Evolutionary conservation across 345 rosid genomes (phyloP).

Genomic region (Salix purpurea): DNA sequence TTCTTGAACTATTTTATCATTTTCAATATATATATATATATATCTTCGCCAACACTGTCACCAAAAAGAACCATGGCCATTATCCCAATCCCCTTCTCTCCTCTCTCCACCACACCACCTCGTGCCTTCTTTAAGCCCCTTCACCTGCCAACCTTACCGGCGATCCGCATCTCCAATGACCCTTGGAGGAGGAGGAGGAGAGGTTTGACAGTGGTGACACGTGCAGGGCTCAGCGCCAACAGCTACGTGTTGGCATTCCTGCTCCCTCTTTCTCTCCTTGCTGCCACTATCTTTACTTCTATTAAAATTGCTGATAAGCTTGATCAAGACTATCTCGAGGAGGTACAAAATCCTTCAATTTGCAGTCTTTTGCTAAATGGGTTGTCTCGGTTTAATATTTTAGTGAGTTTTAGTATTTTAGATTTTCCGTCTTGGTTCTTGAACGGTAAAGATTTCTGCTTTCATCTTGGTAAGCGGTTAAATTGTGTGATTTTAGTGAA

Average conservation of each 20-base stretch:
- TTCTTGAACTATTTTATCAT: too few relatives aligned
- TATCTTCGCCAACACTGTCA: neutral
- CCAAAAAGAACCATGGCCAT: neutral
- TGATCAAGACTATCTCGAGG: slow-evolving; percentile 63
- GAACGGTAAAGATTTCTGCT: too few relatives aligned
- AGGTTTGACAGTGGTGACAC: slow-evolving; percentile 44
- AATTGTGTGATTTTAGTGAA: neutral
- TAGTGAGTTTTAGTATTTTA: neutral
- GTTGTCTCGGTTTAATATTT: neutral
- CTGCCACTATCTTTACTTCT: slow-evolving; percentile 60
- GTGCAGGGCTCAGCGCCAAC: slow-evolving; percentile 58
- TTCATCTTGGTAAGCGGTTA: too few relatives aligned
- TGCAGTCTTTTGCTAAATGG: neutral
- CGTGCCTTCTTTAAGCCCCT: slow-evolving; percentile 7
- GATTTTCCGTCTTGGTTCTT: neutral
- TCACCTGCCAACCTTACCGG: slow-evolving; percentile 6
- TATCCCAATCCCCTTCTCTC: neutral
- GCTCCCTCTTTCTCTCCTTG: slow-evolving; percentile 67
- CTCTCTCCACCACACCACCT: slow-evolving; percentile 14
- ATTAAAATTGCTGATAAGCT: slow-evolving; percentile 63
- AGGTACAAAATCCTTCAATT: slow-evolving; percentile 33
- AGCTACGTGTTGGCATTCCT: slow-evolving; percentile 61
- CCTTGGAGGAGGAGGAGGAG: slow-evolving; percentile 13
- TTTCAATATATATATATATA: too few relatives aligned
- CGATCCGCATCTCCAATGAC: slow-evolving; percentile 15